Base-by-base conservation (phyloP, 352 stramenopile species). In the Phytopythium oedochilum region DNA sequence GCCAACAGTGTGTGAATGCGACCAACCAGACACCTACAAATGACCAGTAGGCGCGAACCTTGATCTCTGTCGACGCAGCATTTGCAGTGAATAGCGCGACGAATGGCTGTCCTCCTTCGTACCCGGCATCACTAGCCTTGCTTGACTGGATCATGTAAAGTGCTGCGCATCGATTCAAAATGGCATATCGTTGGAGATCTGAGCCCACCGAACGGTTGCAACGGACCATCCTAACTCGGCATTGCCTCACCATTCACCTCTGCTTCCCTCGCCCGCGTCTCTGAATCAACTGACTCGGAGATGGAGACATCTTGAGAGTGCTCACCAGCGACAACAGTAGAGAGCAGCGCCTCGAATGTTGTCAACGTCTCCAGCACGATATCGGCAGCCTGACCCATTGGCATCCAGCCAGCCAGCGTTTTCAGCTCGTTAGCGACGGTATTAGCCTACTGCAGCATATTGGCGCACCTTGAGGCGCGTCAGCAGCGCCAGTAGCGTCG, bases 61-160 rank as follows among this genome's bases (percentile, higher is more conserved):
- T 73, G 26, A 66, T 60, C 29, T 67, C 58, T n/a, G 45, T 14
- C 1, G 59, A 28, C 1, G 62, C 55, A 17, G 35, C 49, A 3
- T 59, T 14, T 3, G 39, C 32, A 8, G 48, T 22, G 15, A 54
- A 68, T 8, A 86, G 38, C 7, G 53, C 55, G 6, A 82, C 55
- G 26, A 86, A 78, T 0, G 73, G 72, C 26, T 85, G 70, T 0
- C 73, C 68, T 12, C 59, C 76, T 72, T 80, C 81, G 71, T 75
- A 82, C 11, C 55, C 14, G 7, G 56, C 60, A 1, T 76, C 71
- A 5, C 20, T 15, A 18, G 44, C 50, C 0, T 53, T 36, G 29
- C 66, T 71, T 8, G 60, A 60, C 15, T 80, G 65, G 5, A 89
- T 46, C 4, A 88, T 63, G 51, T 77, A 83, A 18, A 28, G 57